Percentiles rank a stretch among this genome's conserved stretches.
Evolutionary conservation across 345 rosid genomes (phyloP).

Genomic region (Erodium maritimum): DNA sequence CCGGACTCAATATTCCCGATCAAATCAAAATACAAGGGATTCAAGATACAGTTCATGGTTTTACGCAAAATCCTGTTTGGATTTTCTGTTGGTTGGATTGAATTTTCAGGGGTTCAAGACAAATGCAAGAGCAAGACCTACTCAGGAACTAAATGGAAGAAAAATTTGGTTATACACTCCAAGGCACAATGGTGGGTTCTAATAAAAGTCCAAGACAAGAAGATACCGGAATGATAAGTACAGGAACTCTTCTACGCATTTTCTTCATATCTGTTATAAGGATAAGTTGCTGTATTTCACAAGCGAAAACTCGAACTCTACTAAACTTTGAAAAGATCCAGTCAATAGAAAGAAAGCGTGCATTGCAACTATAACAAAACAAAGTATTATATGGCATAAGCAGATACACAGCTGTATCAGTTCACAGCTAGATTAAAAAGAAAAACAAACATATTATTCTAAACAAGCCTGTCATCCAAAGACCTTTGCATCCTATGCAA

Average conservation of each 20-base stretch:
- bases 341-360: too few relatives aligned
- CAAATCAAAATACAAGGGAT: too few relatives aligned
- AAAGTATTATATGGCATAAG: not conserved
- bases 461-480: slow-evolving; percentile 4
- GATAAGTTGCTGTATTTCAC: too few relatives aligned
- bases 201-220: not conserved
- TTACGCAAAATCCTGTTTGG: too few relatives aligned
- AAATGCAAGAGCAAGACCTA: slow-evolving; percentile 75
- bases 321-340: too few relatives aligned
- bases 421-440: not conserved
- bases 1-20: too few relatives aligned
- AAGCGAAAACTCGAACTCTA: too few relatives aligned
- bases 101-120: slow-evolving; percentile 37
- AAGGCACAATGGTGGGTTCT: not conserved
- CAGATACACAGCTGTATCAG: not conserved
- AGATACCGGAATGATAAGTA: not conserved
- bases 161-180: slow-evolving; percentile 27
- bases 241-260: too few relatives aligned
- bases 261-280: too few relatives aligned
- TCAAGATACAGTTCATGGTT: too few relatives aligned
- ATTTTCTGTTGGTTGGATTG: not conserved
- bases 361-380: not conserved
- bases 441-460: not conserved
- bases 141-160: slow-evolving; percentile 36
- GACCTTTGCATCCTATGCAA: slow-evolving; percentile 27